Conservation (phyloP, 345 rosid genomes). For the Lenwebbia sp. region DNA sequence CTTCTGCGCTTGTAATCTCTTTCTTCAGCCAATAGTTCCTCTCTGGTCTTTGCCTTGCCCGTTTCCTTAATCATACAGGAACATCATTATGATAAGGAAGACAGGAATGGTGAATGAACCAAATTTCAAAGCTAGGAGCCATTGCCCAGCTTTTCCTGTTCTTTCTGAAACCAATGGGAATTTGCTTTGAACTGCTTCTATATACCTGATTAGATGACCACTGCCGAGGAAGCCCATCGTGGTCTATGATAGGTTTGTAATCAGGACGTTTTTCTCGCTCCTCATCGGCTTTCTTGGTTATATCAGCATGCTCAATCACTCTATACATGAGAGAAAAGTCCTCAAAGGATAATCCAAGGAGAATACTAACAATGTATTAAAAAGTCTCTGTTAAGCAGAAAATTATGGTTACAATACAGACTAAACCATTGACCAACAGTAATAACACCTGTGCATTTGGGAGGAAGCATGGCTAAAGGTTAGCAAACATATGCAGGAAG, state of each 20-base stretch:
- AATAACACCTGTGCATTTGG: neutral
- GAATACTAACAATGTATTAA: neutral
- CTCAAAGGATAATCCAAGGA: neutral
- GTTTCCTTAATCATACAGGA: constrained; percentile 32
- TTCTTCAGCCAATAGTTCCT: constrained; percentile 92
- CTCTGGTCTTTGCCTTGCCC: constrained; percentile 57
- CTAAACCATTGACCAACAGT: neutral
- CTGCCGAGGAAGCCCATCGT: constrained; percentile 82
- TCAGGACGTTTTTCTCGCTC: constrained; percentile 49
- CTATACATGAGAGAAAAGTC: constrained; percentile 19
- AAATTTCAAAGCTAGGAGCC: neutral
- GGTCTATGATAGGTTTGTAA: constrained; percentile 76
- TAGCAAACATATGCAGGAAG: neutral
- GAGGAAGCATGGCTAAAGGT: neutral
- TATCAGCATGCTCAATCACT: constrained; percentile 45
- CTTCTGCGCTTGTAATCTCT: constrained; percentile 96
- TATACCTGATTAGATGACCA: constrained; percentile 36
- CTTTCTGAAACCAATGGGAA: neutral
- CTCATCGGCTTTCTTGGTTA: constrained; percentile 58
- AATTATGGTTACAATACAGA: neutral
- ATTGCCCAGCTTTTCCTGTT: neutral
- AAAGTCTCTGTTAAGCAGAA: neutral
- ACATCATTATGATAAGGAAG: neutral
- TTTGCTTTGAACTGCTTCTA: neutral
- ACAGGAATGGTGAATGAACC: neutral